These are phyloP conservation scores for Pseudopithomyces maydicus DNA, from an alignment of 2,329 filamentous ascomycete genomes.

Conservation along the genomic window DNA sequence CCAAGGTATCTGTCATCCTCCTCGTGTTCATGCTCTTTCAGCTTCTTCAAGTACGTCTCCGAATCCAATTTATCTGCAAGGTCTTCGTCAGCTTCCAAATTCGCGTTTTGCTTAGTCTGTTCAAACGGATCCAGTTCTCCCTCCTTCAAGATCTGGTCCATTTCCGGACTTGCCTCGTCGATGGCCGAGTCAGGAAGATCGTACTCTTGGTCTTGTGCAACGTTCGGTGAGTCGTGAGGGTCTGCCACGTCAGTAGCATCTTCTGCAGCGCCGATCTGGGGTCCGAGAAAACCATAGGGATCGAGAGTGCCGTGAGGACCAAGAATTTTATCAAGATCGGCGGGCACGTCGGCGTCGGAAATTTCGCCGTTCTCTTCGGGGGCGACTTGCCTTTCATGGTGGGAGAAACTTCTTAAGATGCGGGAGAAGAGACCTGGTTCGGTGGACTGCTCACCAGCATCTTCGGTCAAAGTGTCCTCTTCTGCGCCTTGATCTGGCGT, in stretches of 20 bases:
- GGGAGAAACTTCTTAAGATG: not conserved
- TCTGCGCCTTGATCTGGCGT: not conserved
- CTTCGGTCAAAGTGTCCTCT: not conserved
- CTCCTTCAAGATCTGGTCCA: not conserved
- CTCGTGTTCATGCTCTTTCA: not conserved
- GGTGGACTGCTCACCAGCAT: not conserved
- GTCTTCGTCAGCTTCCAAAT: not conserved
- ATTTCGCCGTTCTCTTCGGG: slow-evolving; percentile 1
- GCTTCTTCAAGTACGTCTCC: not conserved
- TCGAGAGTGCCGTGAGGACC: slow-evolving; percentile 6
- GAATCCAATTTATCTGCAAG: not conserved
- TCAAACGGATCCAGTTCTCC: slow-evolving; percentile 7
- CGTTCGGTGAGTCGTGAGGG: not conserved
- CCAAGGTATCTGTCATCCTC: not conserved
- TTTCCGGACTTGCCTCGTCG: slow-evolving; percentile 4
- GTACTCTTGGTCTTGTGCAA: not conserved
- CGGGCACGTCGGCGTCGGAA: not conserved
- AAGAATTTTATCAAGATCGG: slow-evolving; percentile 7
- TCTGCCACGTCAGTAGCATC: not conserved
- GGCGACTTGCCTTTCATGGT: not conserved
- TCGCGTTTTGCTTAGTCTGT: not conserved
- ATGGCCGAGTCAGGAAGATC: not conserved
- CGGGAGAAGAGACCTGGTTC: not conserved
- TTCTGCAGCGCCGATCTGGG: not conserved
- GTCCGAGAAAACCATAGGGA: not conserved